Base-by-base conservation (phyloP, 345 rosid genomes). In the Stellera chamaejasme region DNA sequence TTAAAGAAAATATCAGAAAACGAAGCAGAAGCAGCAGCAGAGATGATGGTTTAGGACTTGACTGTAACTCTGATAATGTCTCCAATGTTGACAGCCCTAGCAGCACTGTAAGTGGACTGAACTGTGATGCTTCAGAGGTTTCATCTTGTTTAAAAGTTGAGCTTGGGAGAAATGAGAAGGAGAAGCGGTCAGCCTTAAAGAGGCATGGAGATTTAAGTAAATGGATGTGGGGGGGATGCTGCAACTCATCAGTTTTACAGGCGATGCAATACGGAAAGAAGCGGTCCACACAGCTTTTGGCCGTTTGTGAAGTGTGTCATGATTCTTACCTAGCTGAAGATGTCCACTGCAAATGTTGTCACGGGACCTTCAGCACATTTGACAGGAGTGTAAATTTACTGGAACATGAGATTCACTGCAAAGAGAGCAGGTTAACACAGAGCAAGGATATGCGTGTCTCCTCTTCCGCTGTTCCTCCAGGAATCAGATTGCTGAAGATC, bases 211-310 rank as follows among this genome's bases (percentile, higher is more conserved):
- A 78, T 66, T 84, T 83, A 65, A 88, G 83, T 75, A 75, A 72
- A 69, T 94, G 97, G 97, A 81, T 78, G 69, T 81, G 90, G 88
- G 75, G 65, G 45, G 95, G 85, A 66, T 79, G 88, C 68, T 71
- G 66, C 61, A 80, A 64, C 60, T 60, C 83, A 55, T 63, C 64
- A 16, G 69, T 74, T 19, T 67, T 75, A 42, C 58, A 70, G 66
- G 85, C 90, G 57, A 66, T 74, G 67, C 81, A 81, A 69, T 68
- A 67, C 58, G 84, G 83, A 50, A 83, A 73, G 77, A 76, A 76
- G 65, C 76, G 95, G 69, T 67, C 74, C 45, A 65, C 54, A 2
- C 80, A 59, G 68, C 67, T 87, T 55, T 66, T 94, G 74, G 79
- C 62, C 63, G 71, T 86, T 60, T 90, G 97, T 73, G 85, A 82